Evolutionary conservation across 2,329 filamentous ascomycete genomes (phyloP).

Genomic region (Fusarium chaquense): DNA sequence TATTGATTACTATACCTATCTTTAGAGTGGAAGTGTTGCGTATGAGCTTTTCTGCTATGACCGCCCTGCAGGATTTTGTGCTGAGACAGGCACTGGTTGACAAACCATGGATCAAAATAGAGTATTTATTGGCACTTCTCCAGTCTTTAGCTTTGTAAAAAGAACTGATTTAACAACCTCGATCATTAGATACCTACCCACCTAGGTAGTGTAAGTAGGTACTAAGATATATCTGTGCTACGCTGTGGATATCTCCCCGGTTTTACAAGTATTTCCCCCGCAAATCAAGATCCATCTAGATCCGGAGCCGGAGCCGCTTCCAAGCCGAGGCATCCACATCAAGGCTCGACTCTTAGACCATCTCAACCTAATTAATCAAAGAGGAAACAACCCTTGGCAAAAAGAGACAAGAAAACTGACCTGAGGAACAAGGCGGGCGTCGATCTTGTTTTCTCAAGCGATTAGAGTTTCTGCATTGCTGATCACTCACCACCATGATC

Average conservation of each 20-base stretch:
- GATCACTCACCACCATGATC: slow-evolving; percentile 39
- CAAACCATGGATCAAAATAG: background rate
- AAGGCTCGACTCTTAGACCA: slow-evolving; percentile 8
- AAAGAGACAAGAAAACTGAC: slow-evolving; percentile 4
- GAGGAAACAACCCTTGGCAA: background rate
- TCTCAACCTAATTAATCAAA: background rate
- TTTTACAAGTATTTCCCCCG: slow-evolving; percentile 31
- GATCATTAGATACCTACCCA: no score
- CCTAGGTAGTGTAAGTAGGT: no score
- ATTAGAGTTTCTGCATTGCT: slow-evolving; percentile 20
- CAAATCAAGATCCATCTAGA: slow-evolving; percentile 34
- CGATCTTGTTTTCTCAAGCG: slow-evolving; percentile 17
- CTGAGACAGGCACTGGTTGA: background rate
- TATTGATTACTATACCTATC: background rate
- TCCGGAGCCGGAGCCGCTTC: slow-evolving; percentile 39
- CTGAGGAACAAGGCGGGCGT: slow-evolving; percentile 13
- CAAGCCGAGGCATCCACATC: slow-evolving; percentile 27
- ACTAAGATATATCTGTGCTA: background rate
- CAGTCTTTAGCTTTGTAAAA: background rate
- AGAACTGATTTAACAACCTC: background rate
- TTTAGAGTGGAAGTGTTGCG: background rate
- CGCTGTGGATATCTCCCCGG: background rate
- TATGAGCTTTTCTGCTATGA: background rate
- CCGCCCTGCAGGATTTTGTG: background rate
- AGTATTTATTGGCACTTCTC: background rate